Percentiles rank a stretch among this genome's conserved stretches.
phyloP scores from a whole-genome alignment of 106 monocot species.

The Dioscorea alata region DNA sequence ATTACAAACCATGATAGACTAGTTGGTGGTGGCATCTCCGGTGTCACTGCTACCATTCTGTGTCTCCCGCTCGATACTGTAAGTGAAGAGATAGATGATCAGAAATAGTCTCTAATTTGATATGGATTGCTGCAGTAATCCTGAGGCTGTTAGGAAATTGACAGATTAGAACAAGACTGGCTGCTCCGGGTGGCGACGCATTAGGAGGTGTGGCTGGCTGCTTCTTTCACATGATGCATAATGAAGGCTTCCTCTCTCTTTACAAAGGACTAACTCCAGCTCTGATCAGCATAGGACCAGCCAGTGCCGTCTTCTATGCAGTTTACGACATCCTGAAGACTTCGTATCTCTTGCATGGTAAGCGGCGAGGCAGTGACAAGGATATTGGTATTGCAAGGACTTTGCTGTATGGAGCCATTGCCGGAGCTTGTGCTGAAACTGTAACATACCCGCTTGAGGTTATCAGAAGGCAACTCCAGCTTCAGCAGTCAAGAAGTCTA shows the following conservation, averaged over 20 bases:
- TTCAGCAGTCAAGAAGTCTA: conserved; percentile 24
- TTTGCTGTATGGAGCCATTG: conserved; percentile 48
- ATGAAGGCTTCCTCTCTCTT: conserved; percentile 56
- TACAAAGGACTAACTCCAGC: conserved; percentile 59
- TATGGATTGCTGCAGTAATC: not conserved
- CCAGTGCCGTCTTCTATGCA: conserved; percentile 50
- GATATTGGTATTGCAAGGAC: conserved; percentile 34
- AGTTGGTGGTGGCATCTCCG: conserved; percentile 44
- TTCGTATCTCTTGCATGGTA: conserved; percentile 12
- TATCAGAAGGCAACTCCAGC: conserved; percentile 50
- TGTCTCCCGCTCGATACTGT: conserved; percentile 64
- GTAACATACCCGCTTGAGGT: conserved; percentile 59
- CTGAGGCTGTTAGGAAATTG: conserved; percentile 14
- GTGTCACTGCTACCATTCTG: conserved; percentile 34
- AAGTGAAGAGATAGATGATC: not conserved
- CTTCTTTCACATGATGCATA: conserved; percentile 40
- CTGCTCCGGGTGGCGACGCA: conserved; percentile 37
- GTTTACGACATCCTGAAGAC: conserved; percentile 53
- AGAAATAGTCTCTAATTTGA: too few relatives aligned
- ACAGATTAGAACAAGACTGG: conserved; percentile 46
- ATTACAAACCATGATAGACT: conserved; percentile 48
- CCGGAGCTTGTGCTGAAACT: conserved; percentile 51
- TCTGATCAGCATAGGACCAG: conserved; percentile 51
- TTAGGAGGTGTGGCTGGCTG: conserved; percentile 40
- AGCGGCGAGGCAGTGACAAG: not conserved